A percentile compares a stretch with the other conserved stretches of the same genome.
Conservation (phyloP, 345 rosid species). For the Streptanthus diversifolius region DNA sequence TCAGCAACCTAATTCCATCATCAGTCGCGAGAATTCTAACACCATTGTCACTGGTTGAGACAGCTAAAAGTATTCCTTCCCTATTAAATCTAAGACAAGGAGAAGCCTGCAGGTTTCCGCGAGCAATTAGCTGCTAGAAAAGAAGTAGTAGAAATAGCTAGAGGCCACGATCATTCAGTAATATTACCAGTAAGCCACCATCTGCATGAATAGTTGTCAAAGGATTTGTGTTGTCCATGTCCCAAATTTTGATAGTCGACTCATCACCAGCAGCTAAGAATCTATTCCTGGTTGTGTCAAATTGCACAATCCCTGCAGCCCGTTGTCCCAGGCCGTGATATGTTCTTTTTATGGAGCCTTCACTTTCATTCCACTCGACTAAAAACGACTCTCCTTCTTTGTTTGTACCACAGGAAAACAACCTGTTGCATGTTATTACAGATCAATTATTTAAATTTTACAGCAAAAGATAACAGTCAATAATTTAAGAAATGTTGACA, state of each 20-base stretch:
- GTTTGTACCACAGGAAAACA: conserved; percentile 20
- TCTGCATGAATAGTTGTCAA: conserved; percentile 69
- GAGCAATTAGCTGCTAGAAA: conserved; percentile 6
- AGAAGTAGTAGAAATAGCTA: neutral
- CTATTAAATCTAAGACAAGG: conserved; percentile 75
- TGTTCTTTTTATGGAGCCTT: conserved; percentile 4
- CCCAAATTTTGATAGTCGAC: conserved; percentile 73
- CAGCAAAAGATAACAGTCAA: neutral
- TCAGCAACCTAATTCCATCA: conserved; percentile 66
- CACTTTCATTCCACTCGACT: conserved; percentile 17
- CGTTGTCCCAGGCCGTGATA: conserved; percentile 43
- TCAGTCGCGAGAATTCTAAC: conserved; percentile 72
- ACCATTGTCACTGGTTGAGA: conserved; percentile 74
- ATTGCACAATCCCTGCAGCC: conserved; percentile 68
- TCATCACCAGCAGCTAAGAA: conserved; percentile 91
- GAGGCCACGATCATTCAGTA: neutral
- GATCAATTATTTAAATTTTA: neutral
- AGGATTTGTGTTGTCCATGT: conserved; percentile 57
- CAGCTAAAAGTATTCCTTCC: conserved; percentile 76
- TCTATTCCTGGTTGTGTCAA: conserved; percentile 75
- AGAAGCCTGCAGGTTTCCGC: conserved; percentile 55
- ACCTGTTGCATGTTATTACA: conserved; percentile 24
- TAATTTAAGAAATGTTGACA: neutral
- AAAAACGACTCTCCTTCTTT: conserved; percentile 19
- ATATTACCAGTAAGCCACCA: conserved; percentile 71